phyloP scores from a whole-genome alignment of 257 asterid genomes.

The Gynochthodes officinalis region DNA sequence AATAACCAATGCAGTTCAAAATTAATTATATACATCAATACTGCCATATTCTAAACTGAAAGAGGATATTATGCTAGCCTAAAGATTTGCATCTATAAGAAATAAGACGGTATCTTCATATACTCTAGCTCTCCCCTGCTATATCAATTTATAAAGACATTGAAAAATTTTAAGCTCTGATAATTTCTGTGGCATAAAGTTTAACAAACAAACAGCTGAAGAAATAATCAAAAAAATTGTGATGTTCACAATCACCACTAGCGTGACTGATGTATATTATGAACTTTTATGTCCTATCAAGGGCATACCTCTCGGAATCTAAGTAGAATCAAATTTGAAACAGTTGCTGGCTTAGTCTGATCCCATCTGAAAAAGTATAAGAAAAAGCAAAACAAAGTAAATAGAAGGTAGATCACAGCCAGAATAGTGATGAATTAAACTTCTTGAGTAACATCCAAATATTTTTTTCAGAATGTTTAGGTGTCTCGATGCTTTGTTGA shows the following conservation, averaged over 20 bases:
- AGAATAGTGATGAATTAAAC: background rate
- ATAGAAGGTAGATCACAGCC: background rate
- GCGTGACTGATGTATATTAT: background rate
- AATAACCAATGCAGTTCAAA: conserved; percentile 3
- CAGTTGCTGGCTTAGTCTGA: conserved; percentile 63
- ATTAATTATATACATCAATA: background rate
- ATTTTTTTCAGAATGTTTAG: background rate
- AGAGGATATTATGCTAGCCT: conserved; percentile 1
- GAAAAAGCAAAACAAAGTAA: conserved; percentile 15
- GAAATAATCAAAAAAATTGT: background rate
- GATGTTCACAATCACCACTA: conserved; percentile 1
- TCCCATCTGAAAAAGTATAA: conserved; percentile 72
- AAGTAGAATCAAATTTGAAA: conserved; percentile 80
- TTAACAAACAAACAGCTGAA: background rate
- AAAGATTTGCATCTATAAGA: background rate
- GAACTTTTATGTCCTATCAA: background rate
- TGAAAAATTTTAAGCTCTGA: background rate
- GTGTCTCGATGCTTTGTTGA: background rate
- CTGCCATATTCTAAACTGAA: background rate
- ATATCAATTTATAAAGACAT: background rate
- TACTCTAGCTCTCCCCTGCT: background rate
- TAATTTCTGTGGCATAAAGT: background rate
- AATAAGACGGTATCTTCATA: background rate
- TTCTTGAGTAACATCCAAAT: background rate
- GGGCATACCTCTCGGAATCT: conserved; percentile 78